Evolutionary conservation across 208 protist genomes (phyloP), one percentile per base, ranked within the genome.

Genomic region (Crithidia fasciculata): DNA sequence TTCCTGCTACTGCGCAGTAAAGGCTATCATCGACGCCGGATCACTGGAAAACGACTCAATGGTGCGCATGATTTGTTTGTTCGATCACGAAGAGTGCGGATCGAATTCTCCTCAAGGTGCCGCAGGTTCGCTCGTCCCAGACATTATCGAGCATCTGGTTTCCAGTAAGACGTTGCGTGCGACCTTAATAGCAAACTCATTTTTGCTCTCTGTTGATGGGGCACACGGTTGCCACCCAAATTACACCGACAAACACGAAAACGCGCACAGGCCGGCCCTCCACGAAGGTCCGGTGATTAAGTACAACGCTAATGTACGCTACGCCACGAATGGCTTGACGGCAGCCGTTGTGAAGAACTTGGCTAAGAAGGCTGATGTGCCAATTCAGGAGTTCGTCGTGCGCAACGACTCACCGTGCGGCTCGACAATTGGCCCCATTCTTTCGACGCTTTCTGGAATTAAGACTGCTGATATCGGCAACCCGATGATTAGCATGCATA

Each of bases 201-300:
- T 99, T 74, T 53, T 98, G 19, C 81, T 99, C 8, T 98, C 95
- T 13, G 95, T 98, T 3, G 98, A 99, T 81, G 97, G 98, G 69
- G 97, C 97, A 37, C 98, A 99, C 78, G 97, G 92, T 2, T 82
- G 98, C 12, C 98, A 99, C 81, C 98, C 98, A 7, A 99, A 99
- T 85, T 99, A 99, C 81, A 7, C 81, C 15, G 88, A 97, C 8
- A 97, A 98, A 67, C 97, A 99, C 61, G 94, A 99, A 72, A 83
- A 80, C 53, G 84, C 95, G 8, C 96, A 98, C 71, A 84, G 86
- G 28, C 97, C 97, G 12, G 70, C 80, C 19, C 80, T 99, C 4
- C 90, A 99, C 79, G 70, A 74, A 41, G 98, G 98, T 8, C 86
- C 91, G 15, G 97, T 98, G 4, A 97, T 99, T 44, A 99, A 99